phyloP scores from a whole-genome alignment of 2,329 filamentous ascomycete genomes.

The Cladosporium sp. region DNA sequence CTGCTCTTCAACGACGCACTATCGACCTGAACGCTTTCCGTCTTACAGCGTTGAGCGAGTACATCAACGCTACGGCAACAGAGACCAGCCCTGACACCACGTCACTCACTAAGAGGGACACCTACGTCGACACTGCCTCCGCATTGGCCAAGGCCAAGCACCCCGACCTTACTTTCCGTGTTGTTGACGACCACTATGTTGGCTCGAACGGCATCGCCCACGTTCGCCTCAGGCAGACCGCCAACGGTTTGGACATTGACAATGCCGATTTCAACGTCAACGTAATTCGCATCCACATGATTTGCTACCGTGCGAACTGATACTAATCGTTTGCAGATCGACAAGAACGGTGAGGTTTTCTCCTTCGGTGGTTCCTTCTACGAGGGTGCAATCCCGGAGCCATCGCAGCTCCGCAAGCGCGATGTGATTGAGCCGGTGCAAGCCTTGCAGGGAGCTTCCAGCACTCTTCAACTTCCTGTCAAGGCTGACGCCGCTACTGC shows the following conservation, averaged over 20 bases:
- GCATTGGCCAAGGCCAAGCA: conserved; percentile 29
- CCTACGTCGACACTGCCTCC: conserved; percentile 28
- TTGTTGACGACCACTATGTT: conserved; percentile 49
- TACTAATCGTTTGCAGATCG: conserved; percentile 35
- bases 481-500: conserved; percentile 36
- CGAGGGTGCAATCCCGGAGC: conserved; percentile 39
- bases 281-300: conserved; percentile 34
- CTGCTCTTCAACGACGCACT: conserved; percentile 16
- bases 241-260: conserved; percentile 53
- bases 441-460: conserved; percentile 39
- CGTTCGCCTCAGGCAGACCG: conserved; percentile 55
- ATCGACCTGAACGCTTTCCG: conserved; percentile 31
- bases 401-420: conserved; percentile 36
- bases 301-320: not conserved
- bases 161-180: conserved; percentile 42
- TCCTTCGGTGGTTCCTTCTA: conserved; percentile 50
- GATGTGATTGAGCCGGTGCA: conserved; percentile 38
- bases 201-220: conserved; percentile 52
- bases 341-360: conserved; percentile 49
- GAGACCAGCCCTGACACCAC: conserved; percentile 5
- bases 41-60: conserved; percentile 21
- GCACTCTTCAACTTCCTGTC: conserved; percentile 37
- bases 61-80: conserved; percentile 17
- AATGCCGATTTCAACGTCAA: conserved; percentile 58
- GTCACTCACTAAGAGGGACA: conserved; percentile 15